These are phyloP conservation scores for Fomitopsis schrenkii DNA, from an alignment of 1,284 basidiomycete species.

Conservation along the genomic window DNA sequence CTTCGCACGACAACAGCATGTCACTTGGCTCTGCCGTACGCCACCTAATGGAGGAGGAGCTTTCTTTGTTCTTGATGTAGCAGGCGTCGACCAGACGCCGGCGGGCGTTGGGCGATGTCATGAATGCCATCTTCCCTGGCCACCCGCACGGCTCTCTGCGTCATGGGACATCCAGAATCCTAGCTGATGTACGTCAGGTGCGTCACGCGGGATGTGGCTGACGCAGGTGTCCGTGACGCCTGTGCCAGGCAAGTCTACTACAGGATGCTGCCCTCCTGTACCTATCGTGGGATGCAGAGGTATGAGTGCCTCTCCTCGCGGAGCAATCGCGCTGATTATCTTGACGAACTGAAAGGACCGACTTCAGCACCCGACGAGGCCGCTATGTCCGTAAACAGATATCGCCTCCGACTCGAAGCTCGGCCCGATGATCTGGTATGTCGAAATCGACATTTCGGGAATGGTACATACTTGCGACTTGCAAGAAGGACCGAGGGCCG, in stretches of 20 bases:
- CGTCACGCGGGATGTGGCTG: neutral
- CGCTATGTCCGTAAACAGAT: neutral
- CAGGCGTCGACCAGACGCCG: neutral
- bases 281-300: no score
- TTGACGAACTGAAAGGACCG: neutral
- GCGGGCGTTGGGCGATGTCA: neutral
- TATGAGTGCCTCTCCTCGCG: neutral
- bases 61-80: neutral
- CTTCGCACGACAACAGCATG: neutral
- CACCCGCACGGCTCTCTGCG: neutral
- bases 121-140: neutral
- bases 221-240: neutral
- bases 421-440: conserved; percentile 1
- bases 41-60: neutral
- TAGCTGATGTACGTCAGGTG: neutral
- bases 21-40: neutral
- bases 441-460: neutral
- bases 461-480: neutral
- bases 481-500: neutral
- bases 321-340: neutral
- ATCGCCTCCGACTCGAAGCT: neutral
- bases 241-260: no score
- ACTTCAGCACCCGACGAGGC: neutral
- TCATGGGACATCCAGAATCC: neutral
- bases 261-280: no score